phyloP scores from a whole-genome alignment of 1,284 basidiomycete species.

The Irpex sp. region DNA sequence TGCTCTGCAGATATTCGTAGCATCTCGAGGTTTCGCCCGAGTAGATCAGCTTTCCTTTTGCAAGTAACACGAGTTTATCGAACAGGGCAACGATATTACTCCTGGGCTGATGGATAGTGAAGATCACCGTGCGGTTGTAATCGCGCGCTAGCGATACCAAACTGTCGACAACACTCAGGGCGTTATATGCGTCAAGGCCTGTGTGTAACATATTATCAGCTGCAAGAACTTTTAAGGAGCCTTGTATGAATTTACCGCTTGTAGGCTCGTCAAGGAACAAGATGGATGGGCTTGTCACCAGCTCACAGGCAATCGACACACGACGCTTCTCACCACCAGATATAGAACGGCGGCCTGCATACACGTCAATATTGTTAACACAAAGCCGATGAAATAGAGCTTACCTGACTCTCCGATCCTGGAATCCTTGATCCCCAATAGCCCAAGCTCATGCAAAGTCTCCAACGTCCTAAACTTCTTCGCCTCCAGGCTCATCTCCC shows the following conservation, averaged over 20 bases:
- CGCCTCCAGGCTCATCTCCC: conserved; percentile 92
- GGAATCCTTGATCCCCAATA: conserved; percentile 86
- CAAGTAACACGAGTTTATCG: conserved; percentile 87
- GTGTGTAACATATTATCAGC: not conserved
- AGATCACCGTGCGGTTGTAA: conserved; percentile 94
- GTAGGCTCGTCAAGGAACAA: conserved; percentile 97
- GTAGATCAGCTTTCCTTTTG: conserved; percentile 81
- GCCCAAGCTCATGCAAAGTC: conserved; percentile 95
- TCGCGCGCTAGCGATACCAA: conserved; percentile 82
- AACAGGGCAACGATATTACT: conserved; percentile 96
- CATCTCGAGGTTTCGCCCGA: conserved; percentile 75
- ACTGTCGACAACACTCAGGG: conserved; percentile 90
- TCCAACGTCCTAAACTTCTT: conserved; percentile 94
- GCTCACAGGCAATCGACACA: conserved; percentile 96
- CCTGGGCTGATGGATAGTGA: conserved; percentile 97
- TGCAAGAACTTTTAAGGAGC: not conserved
- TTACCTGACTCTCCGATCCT: conserved; percentile 84
- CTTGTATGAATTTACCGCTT: conserved; percentile 51
- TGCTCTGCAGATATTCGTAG: conserved; percentile 75
- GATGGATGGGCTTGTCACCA: conserved; percentile 94
- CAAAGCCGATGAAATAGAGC: conserved; percentile 16
- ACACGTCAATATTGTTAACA: not conserved
- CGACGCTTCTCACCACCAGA: conserved; percentile 95
- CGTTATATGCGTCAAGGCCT: conserved; percentile 95
- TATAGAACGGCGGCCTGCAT: conserved; percentile 74